Evolutionary conservation across 257 asterid genomes (phyloP), one percentile per base, ranked within the genome.

Genomic region (Thymus quinquecostatus): DNA sequence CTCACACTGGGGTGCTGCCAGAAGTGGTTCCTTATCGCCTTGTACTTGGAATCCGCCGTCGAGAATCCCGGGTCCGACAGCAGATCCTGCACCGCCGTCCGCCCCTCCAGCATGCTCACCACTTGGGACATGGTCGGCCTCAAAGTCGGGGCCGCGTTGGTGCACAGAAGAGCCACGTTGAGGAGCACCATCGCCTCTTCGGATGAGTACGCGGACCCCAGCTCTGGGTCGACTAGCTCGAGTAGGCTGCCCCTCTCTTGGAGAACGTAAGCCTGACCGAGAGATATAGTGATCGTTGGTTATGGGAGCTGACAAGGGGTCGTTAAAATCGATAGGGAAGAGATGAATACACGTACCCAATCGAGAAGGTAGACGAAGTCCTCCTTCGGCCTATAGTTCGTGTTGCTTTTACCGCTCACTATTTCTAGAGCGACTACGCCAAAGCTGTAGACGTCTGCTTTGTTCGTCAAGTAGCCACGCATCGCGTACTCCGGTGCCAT

Each of bases 401-500:
- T 85, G 86, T 91, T 94, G 92, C 97, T 91, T 78, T 89, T 91
- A 36, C 97, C 99, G 59, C 96, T 91, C 67, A 89, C 84, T 11
- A 94, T 85, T 80, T 94, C 96, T 27, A 94, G 72, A 27, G 97
- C 92, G 12, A 94, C 99, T n/a, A 94, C 95, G 33, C 99, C 99
- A 67, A 81, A 94, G 81, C 99, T 91, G 85, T 91, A 94, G 38
- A 38, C 92, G 65, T 93, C 98, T 72, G 97, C 98, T 83, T 89
- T 91, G 36, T 72, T 72, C 29, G 98, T 93, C 48, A 93, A 80
- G 66, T 86, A 81, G 32, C 96, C 97, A 0, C 94, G 87, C 96
- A 93, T 83, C 1, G 98, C 98, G 51, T 93, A 93, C 66, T 93
- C 98, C 6, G 98, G 98, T 67, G 98, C 97, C 98, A 93, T 90